phyloP scores from a whole-genome alignment of 495 filamentous ascomycete species.

The Trichoderma reesei region DNA sequence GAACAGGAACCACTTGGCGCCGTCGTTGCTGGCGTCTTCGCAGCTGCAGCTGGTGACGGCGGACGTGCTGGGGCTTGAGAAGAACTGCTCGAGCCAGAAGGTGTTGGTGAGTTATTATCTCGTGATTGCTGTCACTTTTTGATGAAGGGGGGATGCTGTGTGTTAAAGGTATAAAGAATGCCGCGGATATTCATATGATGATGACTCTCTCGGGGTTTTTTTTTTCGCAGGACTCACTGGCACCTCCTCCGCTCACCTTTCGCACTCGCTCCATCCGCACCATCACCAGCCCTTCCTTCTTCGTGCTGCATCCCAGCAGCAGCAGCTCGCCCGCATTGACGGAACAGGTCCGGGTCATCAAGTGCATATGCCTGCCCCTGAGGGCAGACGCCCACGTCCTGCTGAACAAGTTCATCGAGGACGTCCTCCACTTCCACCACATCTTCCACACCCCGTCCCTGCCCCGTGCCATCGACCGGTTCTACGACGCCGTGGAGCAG shows the following conservation, averaged over 20 bases:
- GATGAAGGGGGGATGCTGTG: neutral
- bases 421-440: conserved; percentile 31
- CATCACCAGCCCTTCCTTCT: neutral
- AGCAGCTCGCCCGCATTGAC: neutral
- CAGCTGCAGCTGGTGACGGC: neutral
- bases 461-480: conserved; percentile 20
- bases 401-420: conserved; percentile 30
- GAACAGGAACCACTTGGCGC: conserved; percentile 1
- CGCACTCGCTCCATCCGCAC: conserved; percentile 1
- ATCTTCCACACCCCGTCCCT: conserved; percentile 33
- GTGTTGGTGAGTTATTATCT: neutral
- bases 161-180: too few relatives aligned
- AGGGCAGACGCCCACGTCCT: conserved; percentile 28
- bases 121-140: neutral
- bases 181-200: too few relatives aligned
- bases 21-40: neutral
- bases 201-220: too few relatives aligned
- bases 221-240: neutral
- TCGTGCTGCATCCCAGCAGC: neutral
- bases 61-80: neutral
- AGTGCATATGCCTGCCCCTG: conserved; percentile 30
- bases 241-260: neutral
- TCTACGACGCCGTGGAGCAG: conserved; percentile 24
- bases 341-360: conserved; percentile 7
- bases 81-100: neutral